Base-by-base conservation (phyloP, 2,329 filamentous ascomycete species). In the Tolypocladium album region DNA sequence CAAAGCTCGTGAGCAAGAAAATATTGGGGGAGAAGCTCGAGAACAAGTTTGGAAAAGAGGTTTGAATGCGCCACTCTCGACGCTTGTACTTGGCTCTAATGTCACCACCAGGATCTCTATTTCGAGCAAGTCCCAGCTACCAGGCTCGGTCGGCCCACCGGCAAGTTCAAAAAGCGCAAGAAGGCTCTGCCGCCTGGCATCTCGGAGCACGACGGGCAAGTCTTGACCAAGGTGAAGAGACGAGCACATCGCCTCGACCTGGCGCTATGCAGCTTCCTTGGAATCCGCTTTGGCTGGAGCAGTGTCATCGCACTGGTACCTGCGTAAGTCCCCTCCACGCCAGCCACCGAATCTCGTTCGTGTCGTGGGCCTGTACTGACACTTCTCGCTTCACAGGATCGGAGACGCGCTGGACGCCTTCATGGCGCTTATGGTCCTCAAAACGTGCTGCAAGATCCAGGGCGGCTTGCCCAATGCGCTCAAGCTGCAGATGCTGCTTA, bases 281-380 rank as follows among this genome's bases (percentile, higher is more conserved):
- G 92, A 52, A 82, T 96, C 61, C 84, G 87, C 61, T 92, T 97
- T 70, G 94, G 94, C 59, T 97, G 92, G 91, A 85, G 89, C 58
- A 89, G 88, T 67, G 83, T 96, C 61, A 90, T 97, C 67, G 94
- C 88, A 17, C 71, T 97, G 9, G 74, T 97, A 59, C 94, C 94
- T 66, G 84, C 84, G 83, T 91, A 81, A 80, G 89, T 82, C n/a
- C 17, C 22, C 12, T 6, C 3, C 12, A 38, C 31, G 17, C 20
- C 20, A 36, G 31, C 13, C 31, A n/a, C 6, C 50, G 22, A 20
- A 1, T 22, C 20, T 36, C 31, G 9, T 13, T 17, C 4, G 31
- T 8, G 17, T 36, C 20, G 17, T 36, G 11, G 9, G 31, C 24
- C 50, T 53, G 27, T 43, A 24, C 58, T 52, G 11, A 60, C 31